Evolutionary conservation across 2,329 filamentous ascomycete genomes (phyloP).

Genomic region (Phoma herbarum): DNA sequence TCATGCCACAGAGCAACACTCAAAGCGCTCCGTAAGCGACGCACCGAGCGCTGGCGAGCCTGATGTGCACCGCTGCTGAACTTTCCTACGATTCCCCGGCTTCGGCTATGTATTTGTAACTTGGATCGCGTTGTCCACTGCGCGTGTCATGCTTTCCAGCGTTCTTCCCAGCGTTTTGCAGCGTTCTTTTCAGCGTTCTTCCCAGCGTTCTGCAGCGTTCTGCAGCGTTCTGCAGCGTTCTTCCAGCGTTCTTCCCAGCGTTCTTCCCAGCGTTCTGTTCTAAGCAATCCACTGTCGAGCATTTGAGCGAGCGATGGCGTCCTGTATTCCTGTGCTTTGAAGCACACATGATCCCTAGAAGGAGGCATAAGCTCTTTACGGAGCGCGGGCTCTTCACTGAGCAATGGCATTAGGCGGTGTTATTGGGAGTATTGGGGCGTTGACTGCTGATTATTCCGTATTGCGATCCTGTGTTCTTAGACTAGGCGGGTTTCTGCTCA

Average conservation of each 20-base stretch:
- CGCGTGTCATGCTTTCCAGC: too few species aligned
- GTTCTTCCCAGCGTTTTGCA: too few species aligned
- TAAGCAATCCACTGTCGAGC: neutral
- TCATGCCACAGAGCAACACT: neutral
- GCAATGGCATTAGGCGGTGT: neutral
- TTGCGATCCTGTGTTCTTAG: neutral
- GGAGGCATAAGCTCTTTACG: neutral
- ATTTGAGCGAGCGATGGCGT: neutral
- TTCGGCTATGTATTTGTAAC: slow-evolving; percentile 6
- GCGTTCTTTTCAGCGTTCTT: too few species aligned
- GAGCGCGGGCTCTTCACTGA: neutral
- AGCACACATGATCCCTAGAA: neutral
- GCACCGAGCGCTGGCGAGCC: neutral
- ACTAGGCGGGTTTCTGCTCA: neutral
- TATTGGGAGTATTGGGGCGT: neutral
- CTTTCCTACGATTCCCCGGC: neutral
- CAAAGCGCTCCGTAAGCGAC: neutral
- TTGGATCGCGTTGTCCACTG: too few species aligned
- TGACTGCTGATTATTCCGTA: too few species aligned
- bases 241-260: neutral
- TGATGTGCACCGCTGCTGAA: too few species aligned
- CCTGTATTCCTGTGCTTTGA: too few species aligned
- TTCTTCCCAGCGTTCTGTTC: neutral
- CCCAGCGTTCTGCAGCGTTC: too few species aligned
- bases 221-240: neutral